phyloP scores from a whole-genome alignment of 176 grass and related monocot species.

The Thinopyrum elongatum region DNA sequence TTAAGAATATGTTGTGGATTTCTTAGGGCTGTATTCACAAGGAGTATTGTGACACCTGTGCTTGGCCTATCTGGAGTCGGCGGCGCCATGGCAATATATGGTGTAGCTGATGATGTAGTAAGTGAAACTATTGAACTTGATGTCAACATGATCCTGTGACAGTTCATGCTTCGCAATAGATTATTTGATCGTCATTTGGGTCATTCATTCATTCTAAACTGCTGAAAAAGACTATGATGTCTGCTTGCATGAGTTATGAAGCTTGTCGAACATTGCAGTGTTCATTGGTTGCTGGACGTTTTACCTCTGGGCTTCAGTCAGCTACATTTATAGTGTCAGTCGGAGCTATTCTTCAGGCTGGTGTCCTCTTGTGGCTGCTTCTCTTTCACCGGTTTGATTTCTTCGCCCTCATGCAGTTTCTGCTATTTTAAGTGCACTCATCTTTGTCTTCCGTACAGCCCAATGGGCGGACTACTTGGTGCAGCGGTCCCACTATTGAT shows the following conservation, averaged over 20 bases:
- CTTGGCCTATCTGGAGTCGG: slow-evolving; percentile 91
- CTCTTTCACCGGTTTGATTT: slow-evolving; percentile 64
- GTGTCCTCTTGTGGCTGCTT: slow-evolving; percentile 88
- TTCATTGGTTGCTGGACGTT: slow-evolving; percentile 80
- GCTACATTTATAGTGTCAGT: slow-evolving; percentile 70
- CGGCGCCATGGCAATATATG: slow-evolving; percentile 90
- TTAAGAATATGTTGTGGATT: not conserved
- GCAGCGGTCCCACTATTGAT: slow-evolving; percentile 59
- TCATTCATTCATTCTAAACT: not conserved
- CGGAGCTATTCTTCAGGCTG: slow-evolving; percentile 77
- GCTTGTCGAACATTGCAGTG: slow-evolving; percentile 45
- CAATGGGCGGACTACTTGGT: slow-evolving; percentile 58
- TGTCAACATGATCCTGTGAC: not conserved
- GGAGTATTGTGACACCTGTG: slow-evolving; percentile 86
- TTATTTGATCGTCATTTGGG: not conserved
- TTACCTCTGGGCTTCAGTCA: slow-evolving; percentile 71
- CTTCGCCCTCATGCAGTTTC: not conserved
- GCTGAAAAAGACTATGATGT: not conserved
- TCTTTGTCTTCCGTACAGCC: slow-evolving; percentile 37
- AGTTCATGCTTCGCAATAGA: not conserved
- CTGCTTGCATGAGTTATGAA: slow-evolving; percentile 9
- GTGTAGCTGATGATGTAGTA: slow-evolving; percentile 81
- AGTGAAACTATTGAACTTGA: slow-evolving; percentile 23
- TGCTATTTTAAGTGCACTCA: not conserved
- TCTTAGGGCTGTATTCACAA: slow-evolving; percentile 86